These are phyloP conservation scores for Geum urbanum DNA, from an alignment of 306 rosid genomes.

Conservation along the genomic window DNA sequence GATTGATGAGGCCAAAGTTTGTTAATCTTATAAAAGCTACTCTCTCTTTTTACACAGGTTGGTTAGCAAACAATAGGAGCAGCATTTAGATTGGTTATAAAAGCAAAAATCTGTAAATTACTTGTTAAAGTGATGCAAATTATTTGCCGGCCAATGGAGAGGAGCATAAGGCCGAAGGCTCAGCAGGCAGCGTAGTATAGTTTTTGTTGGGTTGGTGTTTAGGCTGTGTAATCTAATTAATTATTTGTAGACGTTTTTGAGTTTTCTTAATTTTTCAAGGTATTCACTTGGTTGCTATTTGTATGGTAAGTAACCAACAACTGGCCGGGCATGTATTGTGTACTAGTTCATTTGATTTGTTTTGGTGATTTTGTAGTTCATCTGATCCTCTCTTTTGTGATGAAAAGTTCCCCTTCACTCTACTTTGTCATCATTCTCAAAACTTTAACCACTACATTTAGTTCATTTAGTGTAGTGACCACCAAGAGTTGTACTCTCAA, in stretches of 20 bases:
- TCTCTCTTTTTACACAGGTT: slow-evolving; percentile 24
- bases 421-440: too few species aligned
- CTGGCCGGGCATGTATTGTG: background rate
- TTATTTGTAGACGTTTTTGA: background rate
- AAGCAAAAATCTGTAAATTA: slow-evolving; percentile 38
- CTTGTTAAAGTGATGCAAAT: slow-evolving; percentile 23
- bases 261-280: background rate
- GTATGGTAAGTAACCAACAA: background rate
- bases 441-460: too few species aligned
- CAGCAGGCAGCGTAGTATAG: background rate
- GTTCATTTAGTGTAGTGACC: too few species aligned
- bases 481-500: too few species aligned
- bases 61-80: slow-evolving; percentile 23
- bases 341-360: slow-evolving; percentile 5
- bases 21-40: background rate
- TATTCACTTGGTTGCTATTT: background rate
- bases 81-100: slow-evolving; percentile 14
- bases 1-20: background rate
- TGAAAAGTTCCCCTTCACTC: too few species aligned
- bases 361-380: background rate
- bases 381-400: too few species aligned
- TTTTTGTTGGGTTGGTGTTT: slow-evolving; percentile 5
- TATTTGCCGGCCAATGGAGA: slow-evolving; percentile 3
- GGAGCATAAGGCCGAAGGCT: slow-evolving; percentile 13
- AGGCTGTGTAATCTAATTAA: slow-evolving; percentile 22